Evolutionary conservation across 2,329 filamentous ascomycete genomes (phyloP), one percentile per base, ranked within the genome.

Genomic region (Tolypocladium cylindrosporum): DNA sequence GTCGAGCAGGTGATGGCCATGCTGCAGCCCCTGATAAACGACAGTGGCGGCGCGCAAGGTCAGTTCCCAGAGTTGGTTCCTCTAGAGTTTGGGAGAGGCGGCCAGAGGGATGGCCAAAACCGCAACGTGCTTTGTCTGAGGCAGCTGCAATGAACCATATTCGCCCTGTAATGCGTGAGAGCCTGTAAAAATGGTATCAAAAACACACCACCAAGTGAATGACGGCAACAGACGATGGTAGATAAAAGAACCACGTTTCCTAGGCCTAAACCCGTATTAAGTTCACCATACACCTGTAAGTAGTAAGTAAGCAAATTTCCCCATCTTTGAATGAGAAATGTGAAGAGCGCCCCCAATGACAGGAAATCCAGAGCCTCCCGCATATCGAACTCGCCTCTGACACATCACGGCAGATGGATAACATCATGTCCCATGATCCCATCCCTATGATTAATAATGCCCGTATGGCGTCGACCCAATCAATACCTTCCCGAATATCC

Each of bases 1-100:
- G 56, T 69, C 1, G 58, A 55, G 24, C 62, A 68, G 57, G 58
- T 72, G 1, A 63, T 62, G 57, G 58, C 31, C 9, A 31, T 72
- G 61, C 50, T 73, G n/a, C 53, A 61, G 31, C 61, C 61, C 3
- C 57, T 70, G 31, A 58, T 66, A 4, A 54, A 36, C 4, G 31
- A 55, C 4, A 45, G n/a, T 10, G 37, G 31, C 13, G 59, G 56
- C 13, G 48, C 39, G 1, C 34, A 50, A 2, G 52, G 34, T 7
- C 27, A 52, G 2, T 64, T 60, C 45, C 57, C 65, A 9, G 43
- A 57, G 5, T 52, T 69, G 50, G 41, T 54, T 16, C 62, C 63
- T 5, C 43, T 69, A 8, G 56, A 56, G 16, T 69, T 69, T 62
- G 63, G 59, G 7, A 58, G 43, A 27, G 14, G 27, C 34, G 42